Evolutionary conservation across 2,329 filamentous ascomycete genomes (phyloP), one percentile per base, ranked within the genome.

Genomic region (Neoascochyta sp.): DNA sequence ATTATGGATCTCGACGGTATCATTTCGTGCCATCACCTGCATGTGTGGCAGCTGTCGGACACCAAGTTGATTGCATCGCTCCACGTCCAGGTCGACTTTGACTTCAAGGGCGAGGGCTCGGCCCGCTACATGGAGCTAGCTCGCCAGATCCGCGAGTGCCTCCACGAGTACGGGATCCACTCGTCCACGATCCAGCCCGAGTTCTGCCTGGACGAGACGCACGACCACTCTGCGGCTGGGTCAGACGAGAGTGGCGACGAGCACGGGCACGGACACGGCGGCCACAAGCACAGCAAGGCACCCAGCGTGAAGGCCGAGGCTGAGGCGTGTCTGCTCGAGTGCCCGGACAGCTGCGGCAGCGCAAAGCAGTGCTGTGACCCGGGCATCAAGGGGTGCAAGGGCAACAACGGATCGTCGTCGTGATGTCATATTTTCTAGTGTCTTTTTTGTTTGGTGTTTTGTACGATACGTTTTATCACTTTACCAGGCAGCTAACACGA

Each of bases 141-240:
- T 12, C 80, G 79, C 36, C 80, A 83, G 34, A 85, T 93, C 11
- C 77, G 89, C 26, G 81, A 81, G 54, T 98, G 92, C 54, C 78
- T 98, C 3, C 92, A 98, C 63, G 89, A 80, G 19, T 95, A 94
- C 51, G 90, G 92, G 33, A 96, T 98, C 45, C 92, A 98, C 68
- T 93, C 86, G 20, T 90, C 88, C 19, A 98, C 92, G 9, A 96
- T 98, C 49, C 92, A 98, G 64, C 92, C 92, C 5, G 92, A 98
- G 63, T 98, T 70, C 54, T 67, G 67, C 46, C 58, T 70, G 14
- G 60, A 71, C 34, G 54, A 57, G 5, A 61, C 60, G 11, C 65
- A 69, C 41, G 63, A 66, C 36, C 67, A 71, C 39, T 53, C 61
- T 3, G 54, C 52, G 12, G 50, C 34, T 30, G 50, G 44, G n/a